phyloP scores from a whole-genome alignment of 2,329 filamentous ascomycete species.

The Torrubiella hemipterigena region DNA sequence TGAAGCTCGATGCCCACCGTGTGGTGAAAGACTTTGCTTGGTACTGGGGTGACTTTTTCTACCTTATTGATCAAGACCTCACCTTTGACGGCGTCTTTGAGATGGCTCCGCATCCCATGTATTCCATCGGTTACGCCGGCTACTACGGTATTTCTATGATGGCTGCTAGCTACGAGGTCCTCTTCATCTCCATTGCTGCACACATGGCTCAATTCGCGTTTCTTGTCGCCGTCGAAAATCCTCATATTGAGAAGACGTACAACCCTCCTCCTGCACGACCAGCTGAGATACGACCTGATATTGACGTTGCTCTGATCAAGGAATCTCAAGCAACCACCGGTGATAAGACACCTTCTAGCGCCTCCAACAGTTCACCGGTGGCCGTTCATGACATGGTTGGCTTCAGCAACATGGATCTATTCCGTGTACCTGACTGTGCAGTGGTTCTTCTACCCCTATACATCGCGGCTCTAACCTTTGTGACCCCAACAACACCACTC shows the following conservation, averaged over 20 bases:
- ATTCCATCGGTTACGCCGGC: constrained; percentile 93
- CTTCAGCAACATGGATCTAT: constrained; percentile 71
- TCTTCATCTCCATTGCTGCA: constrained; percentile 92
- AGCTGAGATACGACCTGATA: constrained; percentile 23
- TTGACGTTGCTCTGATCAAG: constrained; percentile 15
- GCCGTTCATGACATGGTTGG: constrained; percentile 78
- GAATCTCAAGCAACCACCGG: constrained; percentile 14
- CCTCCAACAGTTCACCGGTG: constrained; percentile 35
- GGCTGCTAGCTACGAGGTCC: constrained; percentile 92
- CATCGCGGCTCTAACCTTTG: constrained; percentile 57
- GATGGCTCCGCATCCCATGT: constrained; percentile 98
- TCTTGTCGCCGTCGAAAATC: constrained; percentile 83
- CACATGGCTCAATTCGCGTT: constrained; percentile 93
- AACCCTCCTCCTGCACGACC: constrained; percentile 73
- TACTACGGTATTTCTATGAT: constrained; percentile 98
- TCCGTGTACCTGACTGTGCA: constrained; percentile 74
- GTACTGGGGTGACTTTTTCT: constrained; percentile 99
- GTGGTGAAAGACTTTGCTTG: constrained; percentile 98
- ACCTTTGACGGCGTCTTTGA: constrained; percentile 99
- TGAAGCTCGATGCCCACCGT: constrained; percentile 92
- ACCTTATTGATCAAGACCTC: constrained; percentile 91
- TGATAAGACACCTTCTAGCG: constrained; percentile 10
- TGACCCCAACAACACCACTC: constrained; percentile 64
- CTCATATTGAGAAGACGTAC: constrained; percentile 96
- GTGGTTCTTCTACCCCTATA: constrained; percentile 68